A percentile compares a stretch with the other conserved stretches of the same genome.
Evolutionary conservation across 768 basidiomycete genomes (phyloP).

Genomic region (Auriculariales sp.): DNA sequence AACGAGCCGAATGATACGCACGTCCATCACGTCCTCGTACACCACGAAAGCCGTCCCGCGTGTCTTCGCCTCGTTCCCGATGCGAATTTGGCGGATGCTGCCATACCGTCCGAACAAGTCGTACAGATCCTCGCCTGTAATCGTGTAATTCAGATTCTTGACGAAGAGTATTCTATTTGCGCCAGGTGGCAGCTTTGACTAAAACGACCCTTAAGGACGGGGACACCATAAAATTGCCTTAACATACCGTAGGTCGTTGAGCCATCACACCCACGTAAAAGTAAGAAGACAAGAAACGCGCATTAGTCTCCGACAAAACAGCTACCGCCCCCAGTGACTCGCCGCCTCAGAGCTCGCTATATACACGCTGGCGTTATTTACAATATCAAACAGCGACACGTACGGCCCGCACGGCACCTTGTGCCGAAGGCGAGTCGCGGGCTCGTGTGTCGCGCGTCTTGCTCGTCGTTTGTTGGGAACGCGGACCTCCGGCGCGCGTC

Average conservation of each 20-base stretch:
- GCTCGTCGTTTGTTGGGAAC: no score
- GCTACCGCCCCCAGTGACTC: no score
- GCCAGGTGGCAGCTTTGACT: constrained; percentile 84
- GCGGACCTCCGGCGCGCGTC: neutral
- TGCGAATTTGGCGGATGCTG: constrained; percentile 86
- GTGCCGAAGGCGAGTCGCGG: no score
- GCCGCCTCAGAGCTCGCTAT: no score
- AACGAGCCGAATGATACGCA: constrained; percentile 22
- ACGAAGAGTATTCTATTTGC: constrained; percentile 88
- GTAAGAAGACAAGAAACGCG: no score
- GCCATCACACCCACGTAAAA: no score
- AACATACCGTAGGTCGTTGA: neutral
- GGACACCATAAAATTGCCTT: neutral
- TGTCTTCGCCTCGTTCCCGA: constrained; percentile 84
- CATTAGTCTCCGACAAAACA: no score
- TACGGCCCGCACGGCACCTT: no score
- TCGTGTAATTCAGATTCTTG: constrained; percentile 86
- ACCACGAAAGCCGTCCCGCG: constrained; percentile 96
- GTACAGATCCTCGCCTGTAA: constrained; percentile 87
- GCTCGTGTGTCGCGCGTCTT: no score
- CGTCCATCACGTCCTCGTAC: constrained; percentile 93
- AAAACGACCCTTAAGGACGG: neutral
- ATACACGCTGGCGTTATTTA: no score
- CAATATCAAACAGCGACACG: no score
- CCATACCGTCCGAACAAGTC: constrained; percentile 97